Evolutionary conservation across 164 flowering plant genomes (phyloP).

Genomic region (Aristolochia contorta): DNA sequence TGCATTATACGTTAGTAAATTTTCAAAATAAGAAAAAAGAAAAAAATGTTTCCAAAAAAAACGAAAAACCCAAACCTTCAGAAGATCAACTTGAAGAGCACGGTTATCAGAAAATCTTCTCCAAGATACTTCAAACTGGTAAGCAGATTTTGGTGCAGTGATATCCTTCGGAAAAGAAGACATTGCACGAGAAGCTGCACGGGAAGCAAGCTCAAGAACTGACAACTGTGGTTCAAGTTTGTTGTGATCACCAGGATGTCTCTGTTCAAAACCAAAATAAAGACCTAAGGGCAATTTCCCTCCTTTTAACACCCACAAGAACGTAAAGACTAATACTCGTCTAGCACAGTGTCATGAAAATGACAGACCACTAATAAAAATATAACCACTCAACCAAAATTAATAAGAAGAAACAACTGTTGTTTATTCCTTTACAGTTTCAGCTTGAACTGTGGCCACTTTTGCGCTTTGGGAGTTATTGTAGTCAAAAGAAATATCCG

Average conservation of each 20-base stretch:
- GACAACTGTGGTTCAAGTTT: slow-evolving; percentile 42
- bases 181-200: slow-evolving; percentile 68
- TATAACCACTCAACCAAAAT: neutral
- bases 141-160: slow-evolving; percentile 72
- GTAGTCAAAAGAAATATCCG: slow-evolving; percentile 15
- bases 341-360: too few species aligned
- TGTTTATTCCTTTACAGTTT: slow-evolving; percentile 29
- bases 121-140: slow-evolving; percentile 90
- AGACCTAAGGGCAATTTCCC: too few species aligned
- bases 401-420: slow-evolving; percentile 4
- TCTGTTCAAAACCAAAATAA: slow-evolving; percentile 18
- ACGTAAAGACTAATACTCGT: too few species aligned
- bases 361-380: neutral
- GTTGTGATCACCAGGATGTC: slow-evolving; percentile 12
- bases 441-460: slow-evolving; percentile 21
- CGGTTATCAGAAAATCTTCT: slow-evolving; percentile 65
- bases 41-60: too few species aligned
- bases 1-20: neutral
- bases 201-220: slow-evolving; percentile 80
- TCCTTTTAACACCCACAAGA: too few species aligned
- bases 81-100: slow-evolving; percentile 47
- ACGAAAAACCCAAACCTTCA: slow-evolving; percentile 50
- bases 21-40: too few species aligned
- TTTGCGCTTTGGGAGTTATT: slow-evolving; percentile 12
- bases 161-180: slow-evolving; percentile 61